These are phyloP conservation scores for Elsinoe australis DNA, from an alignment of 2,329 filamentous ascomycete species.

Conservation along the genomic window DNA sequence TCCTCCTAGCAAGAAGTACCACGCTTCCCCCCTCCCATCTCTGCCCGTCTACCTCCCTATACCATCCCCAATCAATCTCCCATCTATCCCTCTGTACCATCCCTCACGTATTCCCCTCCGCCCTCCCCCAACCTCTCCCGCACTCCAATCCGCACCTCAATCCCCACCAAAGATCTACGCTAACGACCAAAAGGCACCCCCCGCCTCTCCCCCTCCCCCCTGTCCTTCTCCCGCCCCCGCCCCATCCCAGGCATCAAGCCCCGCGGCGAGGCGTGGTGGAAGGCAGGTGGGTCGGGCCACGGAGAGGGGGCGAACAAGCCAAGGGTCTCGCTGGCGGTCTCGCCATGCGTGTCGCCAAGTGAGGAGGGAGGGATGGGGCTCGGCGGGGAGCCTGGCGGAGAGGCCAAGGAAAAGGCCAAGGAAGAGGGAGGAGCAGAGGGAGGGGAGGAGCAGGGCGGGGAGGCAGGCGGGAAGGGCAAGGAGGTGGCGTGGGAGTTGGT, in stretches of 20 bases:
- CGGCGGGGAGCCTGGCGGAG: no score
- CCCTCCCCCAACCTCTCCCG: background rate
- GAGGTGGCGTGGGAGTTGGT: background rate
- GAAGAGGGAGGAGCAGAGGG: background rate
- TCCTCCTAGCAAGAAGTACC: no score
- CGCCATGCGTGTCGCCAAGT: no score
- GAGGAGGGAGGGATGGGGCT: no score
- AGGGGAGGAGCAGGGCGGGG: background rate
- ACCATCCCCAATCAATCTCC: background rate
- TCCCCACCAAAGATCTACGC: background rate
- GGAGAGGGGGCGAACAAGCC: no score
- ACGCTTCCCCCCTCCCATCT: background rate
- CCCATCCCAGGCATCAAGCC: background rate
- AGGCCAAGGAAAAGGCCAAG: no score
- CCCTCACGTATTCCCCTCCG: background rate
- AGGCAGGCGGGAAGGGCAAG: background rate
- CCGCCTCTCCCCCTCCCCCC: constrained; percentile 23
- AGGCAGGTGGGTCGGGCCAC: background rate
- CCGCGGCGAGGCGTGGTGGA: background rate
- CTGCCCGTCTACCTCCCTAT: background rate
- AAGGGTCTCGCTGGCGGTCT: no score
- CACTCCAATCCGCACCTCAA: background rate
- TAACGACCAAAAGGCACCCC: constrained; percentile 18
- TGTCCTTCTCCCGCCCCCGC: constrained; percentile 25
- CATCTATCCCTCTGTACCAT: background rate